phyloP scores from a whole-genome alignment of 2,329 filamentous ascomycete species.

The Dothideomycetes sp. region DNA sequence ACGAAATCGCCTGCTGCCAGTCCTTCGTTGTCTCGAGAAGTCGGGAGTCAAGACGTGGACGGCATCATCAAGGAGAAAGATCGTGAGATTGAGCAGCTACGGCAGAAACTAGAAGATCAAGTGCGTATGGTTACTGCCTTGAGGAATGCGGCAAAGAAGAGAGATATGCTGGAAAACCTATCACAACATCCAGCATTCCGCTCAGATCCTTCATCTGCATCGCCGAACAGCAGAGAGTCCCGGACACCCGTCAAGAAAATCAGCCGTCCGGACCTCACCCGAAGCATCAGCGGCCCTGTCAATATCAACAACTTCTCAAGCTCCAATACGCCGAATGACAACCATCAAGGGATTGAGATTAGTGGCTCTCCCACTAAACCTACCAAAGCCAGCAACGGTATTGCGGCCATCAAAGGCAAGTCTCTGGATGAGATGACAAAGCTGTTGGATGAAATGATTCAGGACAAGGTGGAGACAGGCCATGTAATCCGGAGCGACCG shows the following conservation, averaged over 20 bases:
- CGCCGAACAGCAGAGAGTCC: constrained; percentile 2
- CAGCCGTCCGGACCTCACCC: constrained; percentile 26
- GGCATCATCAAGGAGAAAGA: constrained; percentile 78
- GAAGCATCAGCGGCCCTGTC: constrained; percentile 21
- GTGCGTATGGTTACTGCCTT: constrained; percentile 86
- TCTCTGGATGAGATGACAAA: constrained; percentile 87
- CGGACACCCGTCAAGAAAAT: constrained; percentile 16
- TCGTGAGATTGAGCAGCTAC: constrained; percentile 82
- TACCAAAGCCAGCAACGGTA: not conserved
- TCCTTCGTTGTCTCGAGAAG: constrained; percentile 5
- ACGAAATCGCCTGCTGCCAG: constrained; percentile 47
- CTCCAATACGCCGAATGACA: not conserved
- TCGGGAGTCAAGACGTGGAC: not conserved
- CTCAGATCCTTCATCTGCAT: not conserved
- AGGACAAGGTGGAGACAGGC: constrained; percentile 71
- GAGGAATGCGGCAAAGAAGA: constrained; percentile 72
- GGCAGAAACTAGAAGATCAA: constrained; percentile 83
- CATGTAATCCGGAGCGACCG: constrained; percentile 53
- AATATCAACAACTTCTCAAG: constrained; percentile 14
- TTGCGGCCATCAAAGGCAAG: constrained; percentile 28
- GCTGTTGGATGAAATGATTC: constrained; percentile 94
- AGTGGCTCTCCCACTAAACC: constrained; percentile 22
- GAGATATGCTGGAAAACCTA: constrained; percentile 50
- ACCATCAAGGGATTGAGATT: not conserved
- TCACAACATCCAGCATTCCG: constrained; percentile 9